Conservation (phyloP, 2,329 filamentous ascomycete genomes). For the Xylariaceae sp. region DNA sequence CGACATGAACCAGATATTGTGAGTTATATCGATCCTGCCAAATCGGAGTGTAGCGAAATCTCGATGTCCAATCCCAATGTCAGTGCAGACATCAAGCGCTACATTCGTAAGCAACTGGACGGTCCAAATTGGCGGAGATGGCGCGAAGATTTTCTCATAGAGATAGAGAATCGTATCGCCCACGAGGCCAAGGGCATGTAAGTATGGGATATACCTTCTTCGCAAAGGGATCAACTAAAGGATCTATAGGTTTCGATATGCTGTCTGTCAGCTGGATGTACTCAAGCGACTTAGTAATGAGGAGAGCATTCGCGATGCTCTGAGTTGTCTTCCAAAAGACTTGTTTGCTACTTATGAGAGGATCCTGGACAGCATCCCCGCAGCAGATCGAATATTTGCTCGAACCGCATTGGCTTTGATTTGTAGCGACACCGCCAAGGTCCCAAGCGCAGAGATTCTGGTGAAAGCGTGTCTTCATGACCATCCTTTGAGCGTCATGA, state of each 20-base stretch:
- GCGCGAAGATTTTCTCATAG: slow-evolving; percentile 10
- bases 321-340: slow-evolving; percentile 18
- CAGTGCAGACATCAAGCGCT: slow-evolving; percentile 23
- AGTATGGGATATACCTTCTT: slow-evolving; percentile 4
- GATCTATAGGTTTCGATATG: slow-evolving; percentile 27
- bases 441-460: slow-evolving; percentile 23
- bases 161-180: slow-evolving; percentile 16
- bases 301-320: slow-evolving; percentile 9
- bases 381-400: slow-evolving; percentile 18
- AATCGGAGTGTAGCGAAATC: slow-evolving; percentile 7
- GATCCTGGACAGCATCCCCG: slow-evolving; percentile 20
- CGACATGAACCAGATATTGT: slow-evolving; percentile 28
- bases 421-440: slow-evolving; percentile 21
- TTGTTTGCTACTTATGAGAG: slow-evolving; percentile 26
- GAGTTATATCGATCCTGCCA: slow-evolving; percentile 5
- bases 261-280: slow-evolving; percentile 25
- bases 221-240: background rate
- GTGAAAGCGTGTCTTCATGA: slow-evolving; percentile 23
- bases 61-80: slow-evolving; percentile 28
- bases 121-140: slow-evolving; percentile 9
- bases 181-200: slow-evolving; percentile 25
- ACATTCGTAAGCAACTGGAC: slow-evolving; percentile 17
- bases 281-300: slow-evolving; percentile 15
- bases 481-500: slow-evolving; percentile 17
- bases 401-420: slow-evolving; percentile 25